Evolutionary conservation across 148 eudicot species (phyloP), one percentile per base, ranked within the genome.

Genomic region (Salicornia ramosissima): DNA sequence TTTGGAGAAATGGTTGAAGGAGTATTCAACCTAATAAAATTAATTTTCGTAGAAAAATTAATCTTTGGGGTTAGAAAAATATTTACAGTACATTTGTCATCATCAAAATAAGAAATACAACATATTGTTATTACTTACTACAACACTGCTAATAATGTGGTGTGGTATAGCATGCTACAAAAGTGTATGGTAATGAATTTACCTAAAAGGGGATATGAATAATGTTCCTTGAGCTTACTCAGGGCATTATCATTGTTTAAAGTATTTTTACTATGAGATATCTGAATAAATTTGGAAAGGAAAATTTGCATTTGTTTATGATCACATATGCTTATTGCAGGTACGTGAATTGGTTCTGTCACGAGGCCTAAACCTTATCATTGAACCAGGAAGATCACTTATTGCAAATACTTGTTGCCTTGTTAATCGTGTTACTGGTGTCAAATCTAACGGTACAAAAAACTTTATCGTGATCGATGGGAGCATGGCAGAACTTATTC

Each of bases 401-500:
- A 88, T 90, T 65, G 98, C 96, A 50, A 88, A 94, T 68, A 90
- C 98, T 42, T 90, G 99, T 75, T 94, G 99, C 81, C 77, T 94
- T 30, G 91, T 94, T 39, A 90, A 89, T 77, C 97, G 84, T 67
- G 97, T 94, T 64, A 91, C 96, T 43, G 97, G 99, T 62, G 99
- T 94, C 14, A 94, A 94, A 80, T 91, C 97, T 36, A 94, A 94
- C 58, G 96, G 99, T 51, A 84, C 99, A 11, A 94, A 91, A 40
- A 94, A 87, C 65, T 91, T 89, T 55, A 65, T 94, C 50, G 99
- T 94, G 68, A 77, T 94, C 71, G 99, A 89, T 81, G 99, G 99
- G 28, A 94, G 99, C 85, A 91, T 94, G 99, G 86, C 99, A 52
- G 99, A 91, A 77, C 91, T 94, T 73, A 94, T 94, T 50, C 93